These are phyloP conservation scores for Colletotrichum ledebouriae DNA, from an alignment of 2,329 filamentous ascomycete genomes.

Conservation along the genomic window DNA sequence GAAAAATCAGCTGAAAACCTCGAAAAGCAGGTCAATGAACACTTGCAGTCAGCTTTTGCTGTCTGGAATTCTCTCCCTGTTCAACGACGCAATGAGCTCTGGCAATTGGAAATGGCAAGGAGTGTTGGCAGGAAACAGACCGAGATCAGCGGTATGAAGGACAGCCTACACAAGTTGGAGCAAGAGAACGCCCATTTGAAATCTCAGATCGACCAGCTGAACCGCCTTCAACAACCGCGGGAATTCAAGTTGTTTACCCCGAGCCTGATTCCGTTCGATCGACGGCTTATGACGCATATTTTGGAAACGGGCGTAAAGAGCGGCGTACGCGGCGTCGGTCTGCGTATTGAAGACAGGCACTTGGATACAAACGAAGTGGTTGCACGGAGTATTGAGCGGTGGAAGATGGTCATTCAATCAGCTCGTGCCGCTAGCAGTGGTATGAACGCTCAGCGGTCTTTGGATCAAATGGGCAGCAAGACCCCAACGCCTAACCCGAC, in stretches of 20 bases:
- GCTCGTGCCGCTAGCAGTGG: constrained; percentile 59
- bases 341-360: constrained; percentile 64
- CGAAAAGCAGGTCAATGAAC: constrained; percentile 78
- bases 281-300: constrained; percentile 61
- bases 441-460: constrained; percentile 63
- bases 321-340: constrained; percentile 57
- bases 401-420: constrained; percentile 72
- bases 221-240: constrained; percentile 69
- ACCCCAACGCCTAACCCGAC: constrained; percentile 44
- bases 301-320: constrained; percentile 59
- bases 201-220: constrained; percentile 70
- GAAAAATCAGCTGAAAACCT: constrained; percentile 69
- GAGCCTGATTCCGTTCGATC: constrained; percentile 64
- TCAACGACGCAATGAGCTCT: constrained; percentile 70
- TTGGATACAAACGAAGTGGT: constrained; percentile 66
- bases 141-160: constrained; percentile 65
- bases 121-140: constrained; percentile 69
- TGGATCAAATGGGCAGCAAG: constrained; percentile 53
- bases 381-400: constrained; percentile 69
- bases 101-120: constrained; percentile 73
- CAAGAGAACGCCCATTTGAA: constrained; percentile 71
- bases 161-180: constrained; percentile 62
- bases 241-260: constrained; percentile 69
- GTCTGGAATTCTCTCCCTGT: constrained; percentile 78
- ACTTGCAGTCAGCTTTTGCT: constrained; percentile 81